Conservation (phyloP, 805 yeast species). For the Kazachstania bromeliacearum region DNA sequence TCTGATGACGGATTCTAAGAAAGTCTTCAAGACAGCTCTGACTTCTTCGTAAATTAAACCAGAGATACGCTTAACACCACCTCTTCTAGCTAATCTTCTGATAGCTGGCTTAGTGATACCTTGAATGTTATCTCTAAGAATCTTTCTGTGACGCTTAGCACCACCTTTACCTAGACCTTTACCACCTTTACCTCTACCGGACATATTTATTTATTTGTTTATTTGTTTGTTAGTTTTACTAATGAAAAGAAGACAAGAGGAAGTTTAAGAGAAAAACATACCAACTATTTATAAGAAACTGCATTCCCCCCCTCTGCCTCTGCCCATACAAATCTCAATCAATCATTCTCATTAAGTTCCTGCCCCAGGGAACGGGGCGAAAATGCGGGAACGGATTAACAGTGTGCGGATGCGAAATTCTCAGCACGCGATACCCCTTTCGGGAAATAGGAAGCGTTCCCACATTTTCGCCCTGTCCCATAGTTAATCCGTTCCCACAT, state of each 20-base stretch:
- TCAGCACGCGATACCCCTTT: slow-evolving; percentile 8
- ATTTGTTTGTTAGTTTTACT: slow-evolving; percentile 8
- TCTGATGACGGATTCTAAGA: slow-evolving; percentile 95
- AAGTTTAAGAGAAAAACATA: not conserved
- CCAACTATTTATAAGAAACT: not conserved
- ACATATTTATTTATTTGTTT: slow-evolving; percentile 41
- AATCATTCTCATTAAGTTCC: not conserved
- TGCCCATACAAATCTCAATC: slow-evolving; percentile 1
- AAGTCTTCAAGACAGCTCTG: slow-evolving; percentile 90
- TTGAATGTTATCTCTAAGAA: slow-evolving; percentile 97
- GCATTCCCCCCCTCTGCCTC: not conserved
- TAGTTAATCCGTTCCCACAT: slow-evolving; percentile 14
- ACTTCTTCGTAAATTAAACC: slow-evolving; percentile 98
- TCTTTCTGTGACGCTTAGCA: slow-evolving; percentile 99
- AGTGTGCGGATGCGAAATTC: slow-evolving; percentile 12
- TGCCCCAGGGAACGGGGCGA: slow-evolving; percentile 6
- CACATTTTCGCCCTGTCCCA: slow-evolving; percentile 13
- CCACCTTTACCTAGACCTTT: slow-evolving; percentile 99
- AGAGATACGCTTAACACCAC: slow-evolving; percentile 99
- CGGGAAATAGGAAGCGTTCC: slow-evolving; percentile 4
- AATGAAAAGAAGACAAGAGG: not conserved
- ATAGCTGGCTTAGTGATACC: slow-evolving; percentile 99
- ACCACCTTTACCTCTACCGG: slow-evolving; percentile 99
- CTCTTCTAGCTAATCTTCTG: slow-evolving; percentile 99
- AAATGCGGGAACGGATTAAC: not conserved